Base-by-base conservation (phyloP, 2,329 filamentous ascomycete genomes). In the Trichophaea hybrida region DNA sequence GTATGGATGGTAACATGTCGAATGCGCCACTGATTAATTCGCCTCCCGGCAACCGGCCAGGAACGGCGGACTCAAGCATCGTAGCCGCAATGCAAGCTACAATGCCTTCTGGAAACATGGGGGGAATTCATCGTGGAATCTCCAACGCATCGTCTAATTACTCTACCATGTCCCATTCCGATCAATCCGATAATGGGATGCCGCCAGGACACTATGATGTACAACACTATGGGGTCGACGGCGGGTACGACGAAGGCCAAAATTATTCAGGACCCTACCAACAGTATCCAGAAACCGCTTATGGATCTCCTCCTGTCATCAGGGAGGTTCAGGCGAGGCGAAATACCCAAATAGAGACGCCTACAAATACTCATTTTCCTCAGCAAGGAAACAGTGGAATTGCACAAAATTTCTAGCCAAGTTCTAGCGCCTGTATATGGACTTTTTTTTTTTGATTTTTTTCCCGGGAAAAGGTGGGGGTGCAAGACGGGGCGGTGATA, bases 131-230 rank as follows among this genome's bases (percentile, higher is more conserved):
- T 66, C 85, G 93, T 57, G 93, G 93, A 1, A 84, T 88, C 1
- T 97, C 91, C 5, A 97, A 97, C 69, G 93, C 93, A 5, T 98
- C 93, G 0, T 97, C 93, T 0, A 90, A 88, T 1, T 98, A 97
- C 74, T 96, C 90, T 65, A 85, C 84, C 10, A 86, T 82, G 6
- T 83, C 82, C 49, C 81, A 81, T 61, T 96, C 91, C 0, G 83
- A 85, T 59, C 80, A 78, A 7, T 85, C 82, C 7, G 77, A 68
- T 51, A 31, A 54, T 24, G 67, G 61, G 24, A 60, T 61, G 35
- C 40, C 55, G 15, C 46, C 55, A 13, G 58, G 61, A 33, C 71
- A 56, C 72, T 10, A 71, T 55, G 72, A 74, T 58, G 60, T 66
- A 10, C 66, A 68, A 52, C 69, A 68, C 17, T 76, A 74, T 44